These are phyloP conservation scores for Mariannaea elegans DNA, from an alignment of 2,329 filamentous ascomycete genomes.

Conservation along the genomic window DNA sequence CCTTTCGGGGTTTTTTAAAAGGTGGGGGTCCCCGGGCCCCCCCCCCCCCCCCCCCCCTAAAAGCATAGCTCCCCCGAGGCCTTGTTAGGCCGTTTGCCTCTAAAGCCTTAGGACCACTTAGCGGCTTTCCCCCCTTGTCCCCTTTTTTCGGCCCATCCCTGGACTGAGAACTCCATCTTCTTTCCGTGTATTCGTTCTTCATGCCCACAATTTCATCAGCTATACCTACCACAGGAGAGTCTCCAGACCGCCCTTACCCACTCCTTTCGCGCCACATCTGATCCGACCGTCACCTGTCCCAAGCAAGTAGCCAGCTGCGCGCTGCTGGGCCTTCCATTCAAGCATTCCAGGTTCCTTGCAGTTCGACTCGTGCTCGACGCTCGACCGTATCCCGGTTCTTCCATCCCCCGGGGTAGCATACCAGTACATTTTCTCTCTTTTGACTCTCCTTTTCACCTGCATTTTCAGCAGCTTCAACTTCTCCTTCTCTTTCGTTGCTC, in stretches of 20 bases:
- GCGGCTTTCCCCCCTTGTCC: not conserved
- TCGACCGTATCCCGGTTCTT: slow-evolving; percentile 14
- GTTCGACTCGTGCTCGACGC: not conserved
- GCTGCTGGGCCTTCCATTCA: not conserved
- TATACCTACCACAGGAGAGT: not conserved
- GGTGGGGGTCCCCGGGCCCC: too few species aligned
- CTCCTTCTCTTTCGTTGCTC: slow-evolving; percentile 13
- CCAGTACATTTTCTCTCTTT: slow-evolving; percentile 26
- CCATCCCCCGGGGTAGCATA: slow-evolving; percentile 28
- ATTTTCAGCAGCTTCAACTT: slow-evolving; percentile 22
- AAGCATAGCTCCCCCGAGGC: not conserved
- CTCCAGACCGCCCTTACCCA: slow-evolving; percentile 1
- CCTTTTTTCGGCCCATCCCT: not conserved
- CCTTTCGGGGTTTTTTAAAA: too few species aligned
- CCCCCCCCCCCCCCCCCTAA: too few species aligned
- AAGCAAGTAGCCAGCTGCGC: not conserved
- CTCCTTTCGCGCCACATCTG: slow-evolving; percentile 10
- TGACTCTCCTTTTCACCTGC: slow-evolving; percentile 21
- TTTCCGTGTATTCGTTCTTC: not conserved
- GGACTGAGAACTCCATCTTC: not conserved
- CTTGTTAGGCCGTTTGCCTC: not conserved
- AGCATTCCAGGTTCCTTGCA: not conserved
- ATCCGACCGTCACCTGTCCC: not conserved
- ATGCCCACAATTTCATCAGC: not conserved
- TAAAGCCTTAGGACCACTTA: not conserved